phyloP scores from a whole-genome alignment of 805 yeast genomes.

The Saturnispora mendoncae region DNA sequence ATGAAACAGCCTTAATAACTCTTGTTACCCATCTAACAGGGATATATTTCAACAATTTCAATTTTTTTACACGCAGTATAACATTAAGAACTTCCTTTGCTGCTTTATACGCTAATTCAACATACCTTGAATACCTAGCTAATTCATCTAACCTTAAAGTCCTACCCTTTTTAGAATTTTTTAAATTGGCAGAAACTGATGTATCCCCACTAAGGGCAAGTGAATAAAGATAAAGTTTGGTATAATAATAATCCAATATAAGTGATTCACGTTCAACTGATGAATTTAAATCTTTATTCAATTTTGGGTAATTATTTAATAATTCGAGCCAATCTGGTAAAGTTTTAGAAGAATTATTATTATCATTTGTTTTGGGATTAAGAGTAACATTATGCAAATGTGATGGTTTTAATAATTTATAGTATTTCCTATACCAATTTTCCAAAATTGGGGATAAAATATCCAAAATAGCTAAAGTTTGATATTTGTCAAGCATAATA shows the following conservation, averaged over 20 bases:
- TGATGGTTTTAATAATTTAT: constrained; percentile 43
- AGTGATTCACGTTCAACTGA: constrained; percentile 60
- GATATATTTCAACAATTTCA: constrained; percentile 61
- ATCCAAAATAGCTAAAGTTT: constrained; percentile 60
- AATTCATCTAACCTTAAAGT: constrained; percentile 57
- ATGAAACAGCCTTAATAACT: constrained; percentile 81
- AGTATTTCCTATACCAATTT: constrained; percentile 66
- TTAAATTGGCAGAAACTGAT: constrained; percentile 26
- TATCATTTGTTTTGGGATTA: constrained; percentile 3
- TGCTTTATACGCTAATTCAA: constrained; percentile 72
- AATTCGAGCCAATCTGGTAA: constrained; percentile 15
- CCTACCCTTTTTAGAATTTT: constrained; percentile 22
- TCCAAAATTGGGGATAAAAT: constrained; percentile 70
- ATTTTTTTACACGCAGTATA: constrained; percentile 58
- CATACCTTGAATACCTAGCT: constrained; percentile 63
- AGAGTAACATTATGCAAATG: constrained; percentile 29
- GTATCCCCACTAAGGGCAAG: constrained; percentile 56
- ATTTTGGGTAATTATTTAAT: constrained; percentile 29
- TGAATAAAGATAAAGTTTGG: constrained; percentile 76
- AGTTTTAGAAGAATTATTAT: neutral
- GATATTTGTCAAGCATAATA: constrained; percentile 45
- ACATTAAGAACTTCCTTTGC: constrained; percentile 72
- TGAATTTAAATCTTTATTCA: constrained; percentile 31
- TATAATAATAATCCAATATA: constrained; percentile 75
- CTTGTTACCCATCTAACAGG: constrained; percentile 91